Evolutionary conservation across 2,329 filamentous ascomycete species (phyloP), one percentile per base, ranked within the genome.

Genomic region (Neonectria neomacrospora): DNA sequence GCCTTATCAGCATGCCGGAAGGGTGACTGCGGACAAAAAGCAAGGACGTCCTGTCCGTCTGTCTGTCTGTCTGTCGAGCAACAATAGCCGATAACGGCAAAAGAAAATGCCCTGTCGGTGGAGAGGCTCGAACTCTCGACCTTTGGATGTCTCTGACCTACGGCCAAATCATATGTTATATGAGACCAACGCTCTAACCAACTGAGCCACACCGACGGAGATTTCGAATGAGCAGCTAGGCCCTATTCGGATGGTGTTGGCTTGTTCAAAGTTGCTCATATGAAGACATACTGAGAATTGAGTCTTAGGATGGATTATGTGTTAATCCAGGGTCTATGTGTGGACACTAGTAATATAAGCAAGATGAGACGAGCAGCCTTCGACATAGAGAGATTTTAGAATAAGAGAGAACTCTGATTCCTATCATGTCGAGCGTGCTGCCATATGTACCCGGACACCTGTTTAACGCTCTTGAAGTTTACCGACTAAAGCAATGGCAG

Each of bases 141-240:
- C 70, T 72, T 72, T 72, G 70, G 70, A 72, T 72, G 1, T 58
- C 70, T 51, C 64, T 72, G 65, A 66, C 63, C 59, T 72, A 12
- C 20, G 61, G 61, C 26, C 67, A 72, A 56, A 59, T 72, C 70
- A 72, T 69, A 44, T 61, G 10, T 39, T 23, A 45, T 71, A 72
- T 72, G 70, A 72, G 70, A 72, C 70, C 70, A 72, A 72, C 70
- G 70, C 70, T 72, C 70, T 72, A 72, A 67, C 70, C 70, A 72
- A 70, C 70, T 72, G 70, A 72, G 71, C 71, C 69, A 73, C 66
- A 68, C 71, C 66, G 65, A 73, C 71, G n/a, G 28, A 39, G 7
- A 1, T 34, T n/a, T 1, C 32, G 39, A 34, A 56, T 26, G 48
- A 39, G 39, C 34, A 18, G 32, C 58, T 61, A 65, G 39, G 30